phyloP scores from a whole-genome alignment of 768 basidiomycete species.

The Boletus subcaerulescens region DNA sequence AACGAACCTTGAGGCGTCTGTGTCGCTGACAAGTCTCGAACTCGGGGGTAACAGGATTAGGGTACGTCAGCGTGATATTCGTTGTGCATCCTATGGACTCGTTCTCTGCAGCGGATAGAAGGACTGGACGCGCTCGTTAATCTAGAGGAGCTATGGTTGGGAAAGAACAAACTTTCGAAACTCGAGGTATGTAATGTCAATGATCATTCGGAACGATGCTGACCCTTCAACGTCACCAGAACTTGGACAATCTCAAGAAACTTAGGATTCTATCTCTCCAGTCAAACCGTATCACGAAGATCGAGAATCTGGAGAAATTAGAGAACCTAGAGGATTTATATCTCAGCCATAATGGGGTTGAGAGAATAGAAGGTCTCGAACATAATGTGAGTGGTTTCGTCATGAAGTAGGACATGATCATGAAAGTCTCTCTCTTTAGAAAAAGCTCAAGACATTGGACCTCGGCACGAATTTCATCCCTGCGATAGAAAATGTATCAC shows the following conservation, averaged over 20 bases:
- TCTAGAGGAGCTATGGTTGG: constrained; percentile 92
- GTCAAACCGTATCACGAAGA: constrained; percentile 87
- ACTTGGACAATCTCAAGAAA: constrained; percentile 63
- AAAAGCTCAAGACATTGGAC: constrained; percentile 81
- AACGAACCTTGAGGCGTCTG: constrained; percentile 53
- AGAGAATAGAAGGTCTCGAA: constrained; percentile 79
- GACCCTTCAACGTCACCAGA: constrained; percentile 40
- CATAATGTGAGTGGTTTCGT: constrained; percentile 58
- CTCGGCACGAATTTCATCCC: constrained; percentile 82
- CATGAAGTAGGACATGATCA: not conserved
- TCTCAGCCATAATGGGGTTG: constrained; percentile 90
- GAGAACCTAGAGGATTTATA: constrained; percentile 84
- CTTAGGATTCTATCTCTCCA: constrained; percentile 87
- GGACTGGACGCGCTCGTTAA: constrained; percentile 75
- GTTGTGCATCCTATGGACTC: not conserved
- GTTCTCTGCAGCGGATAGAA: constrained; percentile 71
- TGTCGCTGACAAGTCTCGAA: constrained; percentile 77
- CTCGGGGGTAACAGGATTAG: constrained; percentile 91
- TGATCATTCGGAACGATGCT: not conserved
- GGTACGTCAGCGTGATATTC: constrained; percentile 41
- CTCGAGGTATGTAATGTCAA: constrained; percentile 56
- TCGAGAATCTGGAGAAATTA: constrained; percentile 77
- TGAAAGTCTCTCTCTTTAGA: constrained; percentile 26
- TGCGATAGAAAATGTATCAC: constrained; percentile 77
- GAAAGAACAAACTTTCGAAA: constrained; percentile 94